Base-by-base conservation (phyloP, 108 stramenopile species). In the Poteriospumella lacustris region DNA sequence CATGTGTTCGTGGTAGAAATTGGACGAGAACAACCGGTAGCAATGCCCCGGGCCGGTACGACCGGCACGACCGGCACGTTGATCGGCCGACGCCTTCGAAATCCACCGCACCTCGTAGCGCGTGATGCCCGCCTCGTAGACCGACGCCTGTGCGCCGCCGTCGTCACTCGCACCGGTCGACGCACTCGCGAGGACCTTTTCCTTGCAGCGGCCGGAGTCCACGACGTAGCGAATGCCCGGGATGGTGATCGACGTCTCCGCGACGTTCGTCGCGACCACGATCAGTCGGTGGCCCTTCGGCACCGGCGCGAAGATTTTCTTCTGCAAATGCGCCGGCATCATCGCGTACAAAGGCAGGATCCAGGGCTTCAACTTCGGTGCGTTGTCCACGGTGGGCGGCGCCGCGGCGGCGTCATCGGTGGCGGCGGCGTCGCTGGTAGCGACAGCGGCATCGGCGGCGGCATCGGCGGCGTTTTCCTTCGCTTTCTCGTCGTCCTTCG, bases 251-350 rank as follows among this genome's bases (percentile, higher is more conserved):
- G 85, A 87, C 0, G 97, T 99, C 87, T 99, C 98, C 0, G 96
- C 96, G 43, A 99, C 93, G 84, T 99, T 97, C 12, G 98, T 99
- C 24, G 98, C 92, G 29, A 96, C 82, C 0, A 99, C 95, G 68
- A 99, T 83, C 31, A 87, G 85, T 19, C 98, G 88, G 44, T 92
- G 88, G 59, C 88, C 93, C 29, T 92, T 89, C 2, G 94, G 92
- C 0, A 91, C 89, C 1, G 94, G 88, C 43, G 85, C 80, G 87
- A 99, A 97, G 2, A 95, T 91, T 78, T 88, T 88, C 28, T 91
- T 87, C 81, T 98, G 95, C 56, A 94, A 91, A 47, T 94, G 89
- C 1, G 89, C 84, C 1, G 95, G 91, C 24, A 99, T 87, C 84
- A 95, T 88, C 12, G 96, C 95, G 79, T 95, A 97, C 29, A 98